These are phyloP conservation scores for Spergularia bocconei DNA, from an alignment of 148 eudicot species.

Conservation along the genomic window DNA sequence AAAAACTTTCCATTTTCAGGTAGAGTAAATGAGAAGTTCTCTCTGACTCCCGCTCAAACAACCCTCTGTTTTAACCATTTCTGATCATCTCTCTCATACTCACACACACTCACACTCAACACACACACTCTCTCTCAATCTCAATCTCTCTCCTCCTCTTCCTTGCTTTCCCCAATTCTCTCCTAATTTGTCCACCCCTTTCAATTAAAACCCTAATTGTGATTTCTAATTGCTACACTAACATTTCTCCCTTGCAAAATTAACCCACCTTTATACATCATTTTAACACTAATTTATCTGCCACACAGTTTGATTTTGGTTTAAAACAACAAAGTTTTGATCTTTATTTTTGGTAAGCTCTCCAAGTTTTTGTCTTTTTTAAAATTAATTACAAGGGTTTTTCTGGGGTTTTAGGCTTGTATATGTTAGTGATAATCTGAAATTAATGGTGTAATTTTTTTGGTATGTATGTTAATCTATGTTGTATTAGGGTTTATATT, in stretches of 20 bases:
- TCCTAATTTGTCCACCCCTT: too few species aligned
- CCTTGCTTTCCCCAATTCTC: background rate
- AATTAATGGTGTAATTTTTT: background rate
- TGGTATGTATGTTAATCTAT: background rate
- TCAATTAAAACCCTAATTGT: too few species aligned
- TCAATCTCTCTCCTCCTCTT: background rate
- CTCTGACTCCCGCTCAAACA: slow-evolving; percentile 16
- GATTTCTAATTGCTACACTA: background rate
- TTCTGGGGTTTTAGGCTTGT: slow-evolving; percentile 3
- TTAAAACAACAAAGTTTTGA: background rate
- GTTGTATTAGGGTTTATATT: background rate
- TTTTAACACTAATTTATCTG: background rate
- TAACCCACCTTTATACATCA: background rate
- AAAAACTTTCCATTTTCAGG: background rate
- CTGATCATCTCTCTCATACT: slow-evolving; percentile 10
- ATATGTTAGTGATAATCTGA: background rate
- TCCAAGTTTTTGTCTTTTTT: slow-evolving; percentile 2
- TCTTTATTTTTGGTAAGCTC: background rate
- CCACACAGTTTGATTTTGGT: background rate
- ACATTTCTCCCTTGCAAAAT: background rate
- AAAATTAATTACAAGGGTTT: background rate
- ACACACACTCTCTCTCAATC: background rate
- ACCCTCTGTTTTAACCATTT: slow-evolving; percentile 7
- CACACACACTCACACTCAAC: background rate
- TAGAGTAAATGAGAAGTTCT: background rate